Base-by-base conservation (phyloP, 345 rosid species). In the Iberis pinnata region DNA sequence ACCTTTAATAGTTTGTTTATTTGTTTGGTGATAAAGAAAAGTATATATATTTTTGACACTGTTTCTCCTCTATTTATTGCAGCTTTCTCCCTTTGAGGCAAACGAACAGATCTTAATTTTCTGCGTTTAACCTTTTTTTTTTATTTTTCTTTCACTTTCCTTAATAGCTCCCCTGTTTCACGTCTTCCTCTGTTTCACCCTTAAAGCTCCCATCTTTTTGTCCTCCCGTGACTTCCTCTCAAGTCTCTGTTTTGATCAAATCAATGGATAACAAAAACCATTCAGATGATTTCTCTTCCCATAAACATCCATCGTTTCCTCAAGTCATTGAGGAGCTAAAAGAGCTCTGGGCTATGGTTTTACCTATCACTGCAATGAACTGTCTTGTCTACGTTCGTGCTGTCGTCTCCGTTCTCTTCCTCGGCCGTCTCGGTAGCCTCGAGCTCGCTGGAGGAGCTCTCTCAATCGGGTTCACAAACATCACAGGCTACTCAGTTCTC, bases 401-500 rank as follows among this genome's bases (percentile, higher is more conserved):
- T 39, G 95, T 78, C 9, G 95, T 90, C 4, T 90, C 98, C 12
- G 98, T 90, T 9, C 68, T 88, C 43, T 90, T 90, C 69, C 58
- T 90, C 12, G 98, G 96, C 24, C 75, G 95, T 16, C 86, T 92
- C 12, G 98, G 98, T 9, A 92, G 96, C 54, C 69, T 88, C 18
- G 93, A 92, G 70, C 80, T 92, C 2, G 98, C 98, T 8, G 98
- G 98, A 6, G 98, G 98, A 43, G 93, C 96, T 16, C 86, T 92
- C 9, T 75, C 95, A 5, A 92, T 92, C 58, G 98, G 98, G 2
- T 92, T 92, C 72, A 92, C 98, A 6, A 92, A 92, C 80, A 92
- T 92, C 60, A 92, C 98, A 0, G 98, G 98, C 14, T 88, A 92
- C 83, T 92, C 98, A 6, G 96, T 92, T 48, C 76, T 92, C 1